These are phyloP conservation scores for Calycina marina DNA, from an alignment of 2,329 filamentous ascomycete species.

Conservation along the genomic window DNA sequence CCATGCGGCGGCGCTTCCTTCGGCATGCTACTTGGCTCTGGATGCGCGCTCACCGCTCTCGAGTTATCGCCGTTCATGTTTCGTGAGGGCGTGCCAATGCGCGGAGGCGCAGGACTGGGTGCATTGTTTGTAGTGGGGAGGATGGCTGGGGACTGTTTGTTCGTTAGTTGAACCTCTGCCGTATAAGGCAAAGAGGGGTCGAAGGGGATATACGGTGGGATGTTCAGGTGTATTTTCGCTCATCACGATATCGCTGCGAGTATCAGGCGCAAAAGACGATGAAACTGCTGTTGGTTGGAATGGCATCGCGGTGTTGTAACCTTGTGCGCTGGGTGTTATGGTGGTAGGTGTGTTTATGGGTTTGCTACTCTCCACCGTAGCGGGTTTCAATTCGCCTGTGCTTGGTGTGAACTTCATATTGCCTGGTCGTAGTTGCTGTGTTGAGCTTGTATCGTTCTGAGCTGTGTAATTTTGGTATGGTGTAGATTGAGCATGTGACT, in stretches of 20 bases:
- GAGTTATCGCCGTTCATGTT: constrained; percentile 29
- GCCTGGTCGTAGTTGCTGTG: too few relatives aligned
- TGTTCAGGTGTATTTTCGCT: constrained; percentile 14
- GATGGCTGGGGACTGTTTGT: constrained; percentile 14
- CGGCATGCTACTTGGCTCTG: constrained; percentile 38
- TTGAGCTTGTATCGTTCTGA: too few relatives aligned
- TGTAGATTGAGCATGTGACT: too few relatives aligned
- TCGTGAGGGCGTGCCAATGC: constrained; percentile 35
- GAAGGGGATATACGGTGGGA: constrained; percentile 12
- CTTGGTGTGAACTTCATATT: neutral
- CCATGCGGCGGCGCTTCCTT: constrained; percentile 47
- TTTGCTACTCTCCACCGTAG: constrained; percentile 5
- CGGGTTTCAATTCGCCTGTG: too few relatives aligned
- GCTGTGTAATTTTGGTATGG: too few relatives aligned
- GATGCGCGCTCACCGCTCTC: constrained; percentile 41
- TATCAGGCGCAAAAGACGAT: constrained; percentile 8
- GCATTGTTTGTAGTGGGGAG: constrained; percentile 13
- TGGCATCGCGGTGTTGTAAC: constrained; percentile 17
- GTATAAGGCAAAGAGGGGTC: neutral
- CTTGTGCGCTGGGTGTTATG: constrained; percentile 16
- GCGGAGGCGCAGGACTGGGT: constrained; percentile 17
- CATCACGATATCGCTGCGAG: constrained; percentile 18
- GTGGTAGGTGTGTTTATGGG: constrained; percentile 8
- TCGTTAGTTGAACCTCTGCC: constrained; percentile 6
- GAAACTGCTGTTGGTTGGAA: constrained; percentile 11